These are phyloP conservation scores for Russula lepida DNA, from an alignment of 768 basidiomycete species.

Conservation along the genomic window DNA sequence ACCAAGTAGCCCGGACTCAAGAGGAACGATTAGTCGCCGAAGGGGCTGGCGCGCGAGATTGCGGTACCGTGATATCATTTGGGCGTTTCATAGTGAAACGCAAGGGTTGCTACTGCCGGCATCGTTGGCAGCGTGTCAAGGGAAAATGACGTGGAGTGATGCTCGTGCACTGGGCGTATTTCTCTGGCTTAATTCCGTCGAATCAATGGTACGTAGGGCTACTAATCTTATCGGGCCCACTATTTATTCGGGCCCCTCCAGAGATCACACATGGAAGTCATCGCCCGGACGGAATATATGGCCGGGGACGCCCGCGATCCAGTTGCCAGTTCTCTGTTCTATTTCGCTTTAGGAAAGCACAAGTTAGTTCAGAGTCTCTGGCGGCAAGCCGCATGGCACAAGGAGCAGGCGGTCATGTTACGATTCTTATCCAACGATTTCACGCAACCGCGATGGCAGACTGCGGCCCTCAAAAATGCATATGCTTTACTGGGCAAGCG, in stretches of 20 bases:
- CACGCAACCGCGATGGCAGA: constrained; percentile 71
- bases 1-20: constrained; percentile 40
- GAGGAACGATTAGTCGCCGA: constrained; percentile 33
- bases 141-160: constrained; percentile 86
- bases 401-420: constrained; percentile 81
- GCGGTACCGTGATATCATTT: constrained; percentile 89
- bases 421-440: constrained; percentile 93
- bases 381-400: constrained; percentile 92
- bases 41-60: constrained; percentile 66
- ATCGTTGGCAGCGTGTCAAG: constrained; percentile 62
- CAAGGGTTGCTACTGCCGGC: constrained; percentile 75
- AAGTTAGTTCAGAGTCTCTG: constrained; percentile 92
- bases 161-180: constrained; percentile 81
- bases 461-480: constrained; percentile 93
- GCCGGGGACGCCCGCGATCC: constrained; percentile 82
- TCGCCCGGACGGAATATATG: constrained; percentile 93
- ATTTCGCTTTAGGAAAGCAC: constrained; percentile 89
- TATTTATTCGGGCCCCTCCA: constrained; percentile 26
- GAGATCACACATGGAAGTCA: constrained; percentile 74
- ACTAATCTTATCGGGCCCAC: background rate
- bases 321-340: constrained; percentile 79
- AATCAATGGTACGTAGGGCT: constrained; percentile 54
- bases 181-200: constrained; percentile 77
- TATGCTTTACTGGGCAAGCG: constrained; percentile 86
- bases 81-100: constrained; percentile 95